Conservation (phyloP, 306 rosid genomes). For the Cucurbita maxima region DNA sequence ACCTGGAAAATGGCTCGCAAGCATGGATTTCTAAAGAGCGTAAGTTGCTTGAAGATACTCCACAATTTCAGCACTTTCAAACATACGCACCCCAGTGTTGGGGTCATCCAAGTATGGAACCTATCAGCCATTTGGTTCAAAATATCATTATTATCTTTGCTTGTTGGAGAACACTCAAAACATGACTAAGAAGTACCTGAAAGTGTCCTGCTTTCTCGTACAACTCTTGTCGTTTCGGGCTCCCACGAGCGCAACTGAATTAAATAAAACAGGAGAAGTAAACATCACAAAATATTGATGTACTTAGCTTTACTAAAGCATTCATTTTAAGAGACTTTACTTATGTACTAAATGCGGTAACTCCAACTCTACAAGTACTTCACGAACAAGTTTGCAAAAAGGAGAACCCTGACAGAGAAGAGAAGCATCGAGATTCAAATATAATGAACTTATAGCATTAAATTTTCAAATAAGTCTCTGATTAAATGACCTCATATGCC, state of each 20-base stretch:
- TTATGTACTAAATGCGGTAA: conserved; percentile 60
- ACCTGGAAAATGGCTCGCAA: conserved; percentile 5
- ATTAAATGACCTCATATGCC: conserved; percentile 76
- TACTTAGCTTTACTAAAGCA: neutral
- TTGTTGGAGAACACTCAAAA: neutral
- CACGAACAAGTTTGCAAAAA: conserved; percentile 92
- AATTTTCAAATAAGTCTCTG: neutral
- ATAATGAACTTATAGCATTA: neutral
- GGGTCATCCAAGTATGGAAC: conserved; percentile 89
- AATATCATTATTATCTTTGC: neutral
- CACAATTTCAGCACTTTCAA: conserved; percentile 84
- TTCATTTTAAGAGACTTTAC: conserved; percentile 17
- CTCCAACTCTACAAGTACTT: conserved; percentile 82
- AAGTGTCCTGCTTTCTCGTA: conserved; percentile 49
- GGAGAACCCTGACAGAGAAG: conserved; percentile 72
- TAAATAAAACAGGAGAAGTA: conserved; percentile 6
- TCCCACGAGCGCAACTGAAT: conserved; percentile 88
- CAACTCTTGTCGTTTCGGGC: conserved; percentile 63
- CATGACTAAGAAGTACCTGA: conserved; percentile 39
- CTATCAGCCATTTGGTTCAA: conserved; percentile 26
- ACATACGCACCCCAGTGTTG: conserved; percentile 88
- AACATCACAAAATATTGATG: neutral
- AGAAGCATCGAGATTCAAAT: neutral
- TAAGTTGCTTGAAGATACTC: conserved; percentile 78
- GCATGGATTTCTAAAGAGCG: conserved; percentile 30